Evolutionary conservation across 2,329 filamentous ascomycete species (phyloP).

Genomic region (Fusarium tjaetaba): DNA sequence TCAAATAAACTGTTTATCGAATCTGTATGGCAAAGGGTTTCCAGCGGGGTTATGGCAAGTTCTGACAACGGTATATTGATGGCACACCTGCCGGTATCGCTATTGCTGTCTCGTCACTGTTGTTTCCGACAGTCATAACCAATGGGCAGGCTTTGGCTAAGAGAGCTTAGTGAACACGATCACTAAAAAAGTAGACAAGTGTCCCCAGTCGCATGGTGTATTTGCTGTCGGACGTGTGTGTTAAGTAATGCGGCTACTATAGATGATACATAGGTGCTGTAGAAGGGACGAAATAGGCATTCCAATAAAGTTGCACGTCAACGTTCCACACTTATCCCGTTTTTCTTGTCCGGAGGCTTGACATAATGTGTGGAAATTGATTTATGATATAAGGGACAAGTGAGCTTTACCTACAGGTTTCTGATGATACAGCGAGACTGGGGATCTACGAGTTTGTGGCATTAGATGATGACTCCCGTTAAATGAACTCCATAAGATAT

Average conservation of each 20-base stretch:
- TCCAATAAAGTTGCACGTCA: background rate
- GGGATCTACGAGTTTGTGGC: background rate
- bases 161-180: background rate
- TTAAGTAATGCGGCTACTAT: background rate
- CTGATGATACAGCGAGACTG: background rate
- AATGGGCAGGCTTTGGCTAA: background rate
- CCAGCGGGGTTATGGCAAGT: background rate
- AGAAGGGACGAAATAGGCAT: background rate
- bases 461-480: background rate
- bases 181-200: background rate
- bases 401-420: background rate
- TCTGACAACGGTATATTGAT: background rate
- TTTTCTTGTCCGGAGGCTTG: background rate
- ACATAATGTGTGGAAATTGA: background rate
- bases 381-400: background rate
- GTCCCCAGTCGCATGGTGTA: background rate
- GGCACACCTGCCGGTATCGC: background rate
- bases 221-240: background rate
- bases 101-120: background rate
- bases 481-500: background rate
- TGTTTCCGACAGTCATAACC: background rate
- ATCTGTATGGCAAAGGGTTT: too few relatives aligned
- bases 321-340: background rate
- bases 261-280: background rate
- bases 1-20: background rate